Evolutionary conservation across 495 filamentous ascomycete genomes (phyloP), one percentile per base, ranked within the genome.

Genomic region (Ascobolus immersus): DNA sequence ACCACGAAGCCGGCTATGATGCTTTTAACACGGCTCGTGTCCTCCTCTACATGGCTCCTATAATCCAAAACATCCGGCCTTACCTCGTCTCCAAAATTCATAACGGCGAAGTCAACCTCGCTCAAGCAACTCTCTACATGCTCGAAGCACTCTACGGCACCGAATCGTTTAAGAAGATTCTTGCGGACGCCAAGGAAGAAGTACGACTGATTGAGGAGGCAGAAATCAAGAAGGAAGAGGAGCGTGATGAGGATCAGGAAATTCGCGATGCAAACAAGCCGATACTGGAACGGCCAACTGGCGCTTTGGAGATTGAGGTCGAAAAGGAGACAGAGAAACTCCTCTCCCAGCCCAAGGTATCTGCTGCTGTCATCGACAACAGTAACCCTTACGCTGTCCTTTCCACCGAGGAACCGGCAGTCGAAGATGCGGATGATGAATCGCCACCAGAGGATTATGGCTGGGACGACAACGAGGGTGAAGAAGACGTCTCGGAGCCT

Each of bases 1-100:
- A 50, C 22, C 72, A 77, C 32, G 71, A 77, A 49, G 72, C 73
- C 7, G 72, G 72, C n/a, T 77, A 67, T 38, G 72, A 77, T 47
- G 70, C 68, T 42, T 61, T 67, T 33, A 52, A 70, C 27, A 70
- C 73, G 1, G 71, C 71, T 0, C 57, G 60, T 35, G 54, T 71
- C 6, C 57, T 73, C 29, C 55, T 74, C 43, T 53, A 20, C 37
- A 39, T 30, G 34, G 40, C 17, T 29, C 47, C 13, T 19, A 40
- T 28, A 23, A 43, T 38, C 34, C 40, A 33, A 13, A 45, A 30
- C 21, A 32, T 23, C 25, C 13, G 26, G 19, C 33, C 31, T 25
- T 39, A 52, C 32, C 18, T 43, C 12, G 34, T 15, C 12, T 36
- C 38, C 17, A 27, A 27, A 27, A 4, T 27, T 14, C 11, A n/a